Evolutionary conservation across 768 basidiomycete genomes (phyloP).

Genomic region (Hebeloma cylindrosporum): DNA sequence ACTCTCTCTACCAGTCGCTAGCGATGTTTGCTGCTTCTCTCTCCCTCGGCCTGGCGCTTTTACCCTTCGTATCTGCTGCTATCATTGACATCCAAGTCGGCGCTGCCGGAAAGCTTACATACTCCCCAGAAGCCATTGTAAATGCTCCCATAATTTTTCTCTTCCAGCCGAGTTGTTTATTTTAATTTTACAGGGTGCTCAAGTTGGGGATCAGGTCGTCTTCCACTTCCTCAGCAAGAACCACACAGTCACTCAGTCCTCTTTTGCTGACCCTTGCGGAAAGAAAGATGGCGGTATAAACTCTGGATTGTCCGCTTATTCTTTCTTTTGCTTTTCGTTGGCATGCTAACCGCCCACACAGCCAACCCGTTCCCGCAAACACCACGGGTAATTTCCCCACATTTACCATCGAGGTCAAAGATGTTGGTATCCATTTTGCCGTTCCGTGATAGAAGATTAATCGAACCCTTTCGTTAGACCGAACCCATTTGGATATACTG

Average conservation of each 20-base stretch:
- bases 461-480: slow-evolving; percentile 35
- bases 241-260: slow-evolving; percentile 53
- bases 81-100: slow-evolving; percentile 58
- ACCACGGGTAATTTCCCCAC: slow-evolving; percentile 49
- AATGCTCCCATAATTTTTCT: slow-evolving; percentile 16
- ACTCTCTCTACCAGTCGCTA: slow-evolving; percentile 32
- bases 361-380: slow-evolving; percentile 54
- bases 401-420: slow-evolving; percentile 50
- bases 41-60: slow-evolving; percentile 48
- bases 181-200: slow-evolving; percentile 36
- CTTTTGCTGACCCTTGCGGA: slow-evolving; percentile 55
- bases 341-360: slow-evolving; percentile 17
- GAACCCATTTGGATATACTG: slow-evolving; percentile 63
- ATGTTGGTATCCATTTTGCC: slow-evolving; percentile 28
- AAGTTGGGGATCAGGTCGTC: slow-evolving; percentile 56
- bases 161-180: neutral
- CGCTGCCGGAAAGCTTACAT: slow-evolving; percentile 40
- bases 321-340: slow-evolving; percentile 1
- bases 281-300: slow-evolving; percentile 50
- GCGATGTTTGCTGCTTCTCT: slow-evolving; percentile 44
- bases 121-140: slow-evolving; percentile 55
- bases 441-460: neutral
- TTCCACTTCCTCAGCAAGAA: slow-evolving; percentile 63
- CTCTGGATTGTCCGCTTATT: slow-evolving; percentile 54
- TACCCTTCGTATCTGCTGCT: slow-evolving; percentile 49